phyloP scores from a whole-genome alignment of 2,329 filamentous ascomycete species.

The Beauveria pseudobassiana region DNA sequence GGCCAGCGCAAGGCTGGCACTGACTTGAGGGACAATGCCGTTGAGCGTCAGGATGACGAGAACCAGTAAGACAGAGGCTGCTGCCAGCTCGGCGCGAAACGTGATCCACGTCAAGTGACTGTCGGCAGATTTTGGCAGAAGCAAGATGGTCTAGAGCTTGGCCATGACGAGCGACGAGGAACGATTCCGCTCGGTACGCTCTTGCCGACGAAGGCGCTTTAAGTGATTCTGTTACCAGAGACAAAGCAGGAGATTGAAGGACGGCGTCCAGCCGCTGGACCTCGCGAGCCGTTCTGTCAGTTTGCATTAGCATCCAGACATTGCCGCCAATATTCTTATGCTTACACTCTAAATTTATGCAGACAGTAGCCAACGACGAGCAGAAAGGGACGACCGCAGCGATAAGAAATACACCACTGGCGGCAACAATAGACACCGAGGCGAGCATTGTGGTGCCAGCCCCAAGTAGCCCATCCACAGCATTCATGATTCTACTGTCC shows the following conservation, averaged over 20 bases:
- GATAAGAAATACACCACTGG: not conserved
- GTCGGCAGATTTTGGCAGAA: not conserved
- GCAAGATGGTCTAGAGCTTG: not conserved
- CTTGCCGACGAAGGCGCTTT: not conserved
- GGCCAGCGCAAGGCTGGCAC: constrained; percentile 3
- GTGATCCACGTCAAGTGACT: constrained; percentile 7
- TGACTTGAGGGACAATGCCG: not conserved
- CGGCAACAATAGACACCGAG: constrained; percentile 2
- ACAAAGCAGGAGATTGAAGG: constrained; percentile 1
- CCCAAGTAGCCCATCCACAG: not conserved
- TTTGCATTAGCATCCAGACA: not conserved
- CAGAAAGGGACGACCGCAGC: not conserved
- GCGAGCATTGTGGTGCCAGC: constrained; percentile 3
- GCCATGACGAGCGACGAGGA: constrained; percentile 1
- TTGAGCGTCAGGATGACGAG: not conserved
- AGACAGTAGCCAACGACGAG: constrained; percentile 2
- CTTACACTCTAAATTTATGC: not conserved
- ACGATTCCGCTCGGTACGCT: not conserved
- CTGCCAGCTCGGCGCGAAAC: not conserved
- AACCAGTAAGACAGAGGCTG: not conserved
- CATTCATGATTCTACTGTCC: constrained; percentile 8
- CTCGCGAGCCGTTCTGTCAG: not conserved
- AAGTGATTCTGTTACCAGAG: not conserved
- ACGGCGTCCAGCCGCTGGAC: constrained; percentile 1
- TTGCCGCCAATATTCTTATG: not conserved